Base-by-base conservation (phyloP, 2,329 filamentous ascomycete species). In the Graphilbum sp. region DNA sequence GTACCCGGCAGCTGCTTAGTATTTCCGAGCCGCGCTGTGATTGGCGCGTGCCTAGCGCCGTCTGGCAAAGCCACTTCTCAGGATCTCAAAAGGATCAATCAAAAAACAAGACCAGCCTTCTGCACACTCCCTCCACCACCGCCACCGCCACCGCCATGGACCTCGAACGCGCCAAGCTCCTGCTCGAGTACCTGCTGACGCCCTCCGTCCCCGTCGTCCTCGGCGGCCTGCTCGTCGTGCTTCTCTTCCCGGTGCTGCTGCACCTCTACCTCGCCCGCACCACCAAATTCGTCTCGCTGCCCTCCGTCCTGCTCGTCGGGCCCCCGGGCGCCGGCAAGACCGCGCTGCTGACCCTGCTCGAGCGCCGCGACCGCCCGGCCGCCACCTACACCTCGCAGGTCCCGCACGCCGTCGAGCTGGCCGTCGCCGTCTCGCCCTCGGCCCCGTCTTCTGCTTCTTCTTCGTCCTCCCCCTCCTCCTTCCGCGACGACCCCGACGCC, bases 311-410 rank as follows among this genome's bases (percentile, higher is more conserved):
- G 10, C 70, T 94, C 32, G 56, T 87, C 35, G 90, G 90, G 1
- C 85, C 88, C 15, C 77, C 78, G 40, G 81, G 78, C 45, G 71
- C 75, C 36, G 90, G 90, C 51, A 98, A 96, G 64, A 96, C 90
- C 0, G 72, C 82, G 9, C 73, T 96, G 25, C 62, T 86, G n/a
- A 86, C 84, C 18, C 68, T 90, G 48, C 64, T 75, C 49, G 70
- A 78, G 58, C 67, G 69, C 48, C 70, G 70, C 49, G 52, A 57
- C 36, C 50, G 56, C 39, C 52, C 59, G 40, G 50, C 46, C 4
- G 24, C 56, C 41, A 76, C 71, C n/a, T 67, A 72, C 56, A 73
- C 69, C 23, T 66, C 67, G 20, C 69, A 74, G 47, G 46, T 57
- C 3, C 46, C 63, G 11, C 61, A 67, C 38, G 52, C 63, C 13